Percentiles rank a stretch among this genome's conserved stretches.
Conservation (phyloP, 192 early-diverging fungal species). For the Helicostylum pulchrum region DNA sequence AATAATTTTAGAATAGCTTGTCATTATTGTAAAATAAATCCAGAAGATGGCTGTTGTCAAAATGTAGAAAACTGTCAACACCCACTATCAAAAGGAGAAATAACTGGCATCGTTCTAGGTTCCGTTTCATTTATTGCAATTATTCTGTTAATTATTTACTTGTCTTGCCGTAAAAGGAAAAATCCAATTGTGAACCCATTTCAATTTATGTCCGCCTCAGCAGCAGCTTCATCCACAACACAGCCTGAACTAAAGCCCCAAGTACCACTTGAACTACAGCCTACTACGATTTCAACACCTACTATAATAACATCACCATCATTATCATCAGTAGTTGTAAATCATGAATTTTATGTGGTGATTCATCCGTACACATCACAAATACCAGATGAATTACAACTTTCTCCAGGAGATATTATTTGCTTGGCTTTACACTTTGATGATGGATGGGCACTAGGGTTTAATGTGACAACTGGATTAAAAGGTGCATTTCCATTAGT, state of each 20-base stretch:
- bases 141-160: not conserved
- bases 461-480: constrained; percentile 64
- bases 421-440: constrained; percentile 72
- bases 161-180: not conserved
- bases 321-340: too few relatives aligned
- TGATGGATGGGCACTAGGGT: constrained; percentile 89
- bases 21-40: constrained; percentile 6
- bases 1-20: constrained; percentile 9
- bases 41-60: constrained; percentile 15
- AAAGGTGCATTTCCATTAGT: constrained; percentile 85
- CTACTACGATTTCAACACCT: too few relatives aligned
- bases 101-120: constrained; percentile 25
- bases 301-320: too few relatives aligned
- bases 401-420: constrained; percentile 71
- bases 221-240: not conserved
- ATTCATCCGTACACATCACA: constrained; percentile 60
- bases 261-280: not conserved
- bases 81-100: constrained; percentile 4
- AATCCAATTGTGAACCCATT: not conserved
- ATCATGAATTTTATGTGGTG: constrained; percentile 27
- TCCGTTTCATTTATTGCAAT: not conserved
- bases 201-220: not conserved
- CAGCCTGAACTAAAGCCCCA: not conserved
- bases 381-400: constrained; percentile 73
- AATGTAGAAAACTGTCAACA: not conserved